Evolutionary conservation across 345 rosid species (phyloP), one percentile per base, ranked within the genome.

Genomic region (Raphanus sativus): DNA sequence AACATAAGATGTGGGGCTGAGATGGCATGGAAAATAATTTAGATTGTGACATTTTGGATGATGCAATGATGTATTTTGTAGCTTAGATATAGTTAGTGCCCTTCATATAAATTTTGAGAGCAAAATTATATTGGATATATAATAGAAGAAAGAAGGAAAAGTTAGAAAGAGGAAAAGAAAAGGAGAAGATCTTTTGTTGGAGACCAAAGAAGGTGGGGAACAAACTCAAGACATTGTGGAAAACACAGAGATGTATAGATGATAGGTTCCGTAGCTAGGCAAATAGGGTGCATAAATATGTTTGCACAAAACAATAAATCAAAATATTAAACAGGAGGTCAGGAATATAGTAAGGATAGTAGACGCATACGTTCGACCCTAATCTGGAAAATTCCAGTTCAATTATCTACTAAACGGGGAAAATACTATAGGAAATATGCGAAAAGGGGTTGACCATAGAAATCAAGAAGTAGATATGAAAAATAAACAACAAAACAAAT

Each of bases 171-270:
- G 34, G 30, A 16, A 42, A 16, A 52, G 7, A 55, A 73, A 73
- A 62, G 78, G 70, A 74, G 75, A 62, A 64, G 79, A 63, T 30
- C 79, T 80, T 80, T 80, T 80, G 67, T 74, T 80, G 82, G 82
- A 80, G 82, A 80, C 79, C 82, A 80, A 42, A 80, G 75, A 80
- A 80, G 82, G 72, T 80, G 82, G 82, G 82, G 82, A 80, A 80
- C 82, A 80, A 70, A 79, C 82, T 73, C 74, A 21, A 73, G 78
- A 79, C 82, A 79, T 68, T 73, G 82, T 80, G 82, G 82, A 80
- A 74, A 80, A 80, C 79, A 69, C 65, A 80, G 75, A 79, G 82
- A 63, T 80, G 82, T 80, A 64, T 79, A 30, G 71, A 74, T 59
- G 82, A 50, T 74, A 74, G 75, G 75, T 59, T 61, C 69, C 40